A percentile compares a stretch with the other conserved stretches of the same genome.
phyloP scores from a whole-genome alignment of 768 basidiomycete genomes.

The Mycena galericulata region DNA sequence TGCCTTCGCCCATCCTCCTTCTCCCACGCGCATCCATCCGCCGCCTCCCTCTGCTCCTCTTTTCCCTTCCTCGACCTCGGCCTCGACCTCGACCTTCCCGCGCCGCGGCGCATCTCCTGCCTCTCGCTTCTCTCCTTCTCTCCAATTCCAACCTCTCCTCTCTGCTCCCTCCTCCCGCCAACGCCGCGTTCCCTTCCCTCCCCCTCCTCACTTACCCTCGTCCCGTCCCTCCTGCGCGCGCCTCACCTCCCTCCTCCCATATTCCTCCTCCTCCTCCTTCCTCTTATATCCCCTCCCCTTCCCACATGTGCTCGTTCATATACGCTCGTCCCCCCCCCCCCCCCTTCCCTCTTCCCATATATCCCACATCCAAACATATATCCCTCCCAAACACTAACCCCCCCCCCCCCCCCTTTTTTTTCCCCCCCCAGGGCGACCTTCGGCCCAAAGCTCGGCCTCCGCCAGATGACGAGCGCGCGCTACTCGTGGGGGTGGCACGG shows the following conservation, averaged over 20 bases:
- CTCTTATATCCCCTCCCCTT: neutral
- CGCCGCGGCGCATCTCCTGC: too few relatives aligned
- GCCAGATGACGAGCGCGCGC: slow-evolving; percentile 57
- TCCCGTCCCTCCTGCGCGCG: neutral
- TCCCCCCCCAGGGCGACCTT: slow-evolving; percentile 40
- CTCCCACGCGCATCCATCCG: too few relatives aligned
- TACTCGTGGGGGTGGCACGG: slow-evolving; percentile 52
- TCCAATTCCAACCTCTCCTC: too few relatives aligned
- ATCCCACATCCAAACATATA: too few relatives aligned
- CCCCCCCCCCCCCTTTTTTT: neutral
- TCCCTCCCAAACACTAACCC: too few relatives aligned
- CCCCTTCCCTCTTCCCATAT: too few relatives aligned
- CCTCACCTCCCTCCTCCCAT: neutral
- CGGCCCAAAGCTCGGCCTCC: slow-evolving; percentile 52
- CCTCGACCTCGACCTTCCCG: too few relatives aligned
- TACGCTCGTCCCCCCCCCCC: too few relatives aligned
- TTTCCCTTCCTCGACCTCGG: too few relatives aligned
- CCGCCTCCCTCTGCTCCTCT: too few relatives aligned
- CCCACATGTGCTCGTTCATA: neutral
- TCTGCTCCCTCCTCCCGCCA: neutral
- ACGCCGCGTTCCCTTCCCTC: too few relatives aligned
- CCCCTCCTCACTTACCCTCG: neutral
- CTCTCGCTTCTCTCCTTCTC: neutral
- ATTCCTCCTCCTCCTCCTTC: neutral
- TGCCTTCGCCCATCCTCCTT: too few relatives aligned